Percentiles rank a stretch among this genome's conserved stretches.
These are phyloP conservation scores for Elsinoe perseae DNA, from an alignment of 2,329 filamentous ascomycete genomes.

Conservation along the genomic window DNA sequence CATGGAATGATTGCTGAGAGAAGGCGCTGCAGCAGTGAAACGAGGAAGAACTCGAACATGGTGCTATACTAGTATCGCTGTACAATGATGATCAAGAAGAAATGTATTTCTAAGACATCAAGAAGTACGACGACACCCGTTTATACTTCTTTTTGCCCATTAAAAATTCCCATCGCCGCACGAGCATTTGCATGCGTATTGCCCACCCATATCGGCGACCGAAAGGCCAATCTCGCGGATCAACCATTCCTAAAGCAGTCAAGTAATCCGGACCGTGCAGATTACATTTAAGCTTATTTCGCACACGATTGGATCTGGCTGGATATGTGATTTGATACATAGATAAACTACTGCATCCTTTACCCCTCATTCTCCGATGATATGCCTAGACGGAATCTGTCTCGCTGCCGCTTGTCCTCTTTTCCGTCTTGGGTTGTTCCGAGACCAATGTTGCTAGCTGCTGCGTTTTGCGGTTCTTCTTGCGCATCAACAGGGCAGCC, in stretches of 20 bases:
- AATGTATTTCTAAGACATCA: background rate
- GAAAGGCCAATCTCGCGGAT: slow-evolving; percentile 1
- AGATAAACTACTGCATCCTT: background rate
- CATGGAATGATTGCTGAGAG: slow-evolving; percentile 2
- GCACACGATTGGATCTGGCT: background rate
- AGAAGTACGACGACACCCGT: background rate
- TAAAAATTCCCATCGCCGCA: slow-evolving; percentile 1
- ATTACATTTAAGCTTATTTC: background rate
- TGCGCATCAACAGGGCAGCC: slow-evolving; percentile 36
- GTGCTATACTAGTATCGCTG: no score
- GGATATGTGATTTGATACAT: background rate
- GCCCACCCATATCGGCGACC: slow-evolving; percentile 7
- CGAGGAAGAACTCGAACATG: slow-evolving; percentile 2
- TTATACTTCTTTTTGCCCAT: background rate
- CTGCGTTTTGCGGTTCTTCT: background rate
- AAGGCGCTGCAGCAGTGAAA: background rate
- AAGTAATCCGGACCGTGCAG: slow-evolving; percentile 6
- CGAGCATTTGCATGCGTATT: slow-evolving; percentile 1
- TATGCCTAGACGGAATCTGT: background rate
- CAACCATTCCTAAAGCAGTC: background rate
- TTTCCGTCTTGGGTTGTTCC: background rate
- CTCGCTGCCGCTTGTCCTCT: background rate
- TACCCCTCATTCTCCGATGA: background rate
- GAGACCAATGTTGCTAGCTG: background rate
- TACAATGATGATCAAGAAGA: no score